Conservation (phyloP, 352 stramenopile species). For the Globisporangium cystogenes region DNA sequence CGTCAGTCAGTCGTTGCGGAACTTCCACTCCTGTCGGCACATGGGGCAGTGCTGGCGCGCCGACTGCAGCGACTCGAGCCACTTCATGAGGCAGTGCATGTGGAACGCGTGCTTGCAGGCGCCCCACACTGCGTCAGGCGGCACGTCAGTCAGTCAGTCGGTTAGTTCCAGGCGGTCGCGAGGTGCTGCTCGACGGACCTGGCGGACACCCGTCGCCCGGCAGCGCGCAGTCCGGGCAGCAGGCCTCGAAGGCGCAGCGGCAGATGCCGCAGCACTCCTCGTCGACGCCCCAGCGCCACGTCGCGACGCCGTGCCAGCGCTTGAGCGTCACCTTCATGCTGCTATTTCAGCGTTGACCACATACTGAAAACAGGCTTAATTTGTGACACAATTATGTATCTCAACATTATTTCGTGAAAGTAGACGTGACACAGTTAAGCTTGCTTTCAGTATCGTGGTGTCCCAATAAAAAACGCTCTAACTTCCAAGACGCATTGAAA, state of each 20-base stretch:
- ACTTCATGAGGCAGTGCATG: conserved; percentile 94
- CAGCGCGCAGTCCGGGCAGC: conserved; percentile 72
- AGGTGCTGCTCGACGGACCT: conserved; percentile 29
- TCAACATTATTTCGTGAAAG: too few species aligned
- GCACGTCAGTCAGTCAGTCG: too few species aligned
- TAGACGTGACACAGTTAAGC: too few species aligned
- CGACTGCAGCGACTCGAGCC: conserved; percentile 83
- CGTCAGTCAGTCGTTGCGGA: conserved; percentile 37
- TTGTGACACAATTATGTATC: too few species aligned
- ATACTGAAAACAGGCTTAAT: too few species aligned
- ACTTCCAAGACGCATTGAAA: too few species aligned
- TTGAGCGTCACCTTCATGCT: conserved; percentile 86
- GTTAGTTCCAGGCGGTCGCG: neutral
- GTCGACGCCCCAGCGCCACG: conserved; percentile 89
- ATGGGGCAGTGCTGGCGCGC: conserved; percentile 84
- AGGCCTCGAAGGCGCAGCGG: conserved; percentile 77
- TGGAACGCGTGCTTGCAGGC: conserved; percentile 90
- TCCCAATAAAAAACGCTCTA: too few species aligned
- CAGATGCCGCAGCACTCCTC: conserved; percentile 91
- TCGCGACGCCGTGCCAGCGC: conserved; percentile 86
- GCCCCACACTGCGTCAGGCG: conserved; percentile 85
- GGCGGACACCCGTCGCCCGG: conserved; percentile 82
- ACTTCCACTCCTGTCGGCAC: conserved; percentile 87
- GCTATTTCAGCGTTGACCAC: too few species aligned
- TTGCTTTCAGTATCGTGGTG: too few species aligned